These are phyloP conservation scores for Cladophialophora psammophila DNA, from an alignment of 2,329 filamentous ascomycete species.

Conservation along the genomic window DNA sequence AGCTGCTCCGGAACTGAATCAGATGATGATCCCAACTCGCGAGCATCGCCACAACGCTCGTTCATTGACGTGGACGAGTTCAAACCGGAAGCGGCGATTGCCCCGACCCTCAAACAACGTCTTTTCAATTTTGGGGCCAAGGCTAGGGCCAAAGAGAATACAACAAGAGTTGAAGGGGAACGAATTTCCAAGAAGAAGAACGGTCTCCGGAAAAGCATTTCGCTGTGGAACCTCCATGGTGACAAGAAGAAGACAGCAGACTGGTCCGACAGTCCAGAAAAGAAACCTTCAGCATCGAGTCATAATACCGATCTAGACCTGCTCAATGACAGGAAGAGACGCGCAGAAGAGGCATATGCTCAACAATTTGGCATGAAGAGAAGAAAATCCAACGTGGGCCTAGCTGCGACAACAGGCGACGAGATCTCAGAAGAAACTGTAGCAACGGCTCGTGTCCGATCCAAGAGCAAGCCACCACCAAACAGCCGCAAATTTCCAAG, in stretches of 20 bases:
- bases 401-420: constrained; percentile 12
- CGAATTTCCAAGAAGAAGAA: constrained; percentile 30
- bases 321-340: constrained; percentile 41
- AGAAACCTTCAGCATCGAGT: constrained; percentile 12
- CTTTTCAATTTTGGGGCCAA: constrained; percentile 34
- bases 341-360: constrained; percentile 40
- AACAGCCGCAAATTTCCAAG: constrained; percentile 5
- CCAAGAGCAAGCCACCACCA: background rate
- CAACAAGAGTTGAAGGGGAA: constrained; percentile 14
- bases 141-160: constrained; percentile 27
- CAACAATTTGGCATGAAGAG: constrained; percentile 41
- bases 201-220: constrained; percentile 40
- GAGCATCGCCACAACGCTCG: constrained; percentile 30
- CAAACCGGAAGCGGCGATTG: constrained; percentile 33
- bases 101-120: constrained; percentile 35
- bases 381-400: constrained; percentile 33
- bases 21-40: constrained; percentile 30
- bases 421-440: constrained; percentile 3
- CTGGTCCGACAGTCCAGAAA: background rate
- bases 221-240: constrained; percentile 39
- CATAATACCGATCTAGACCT: constrained; percentile 23
- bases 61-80: constrained; percentile 39
- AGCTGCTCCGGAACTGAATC: constrained; percentile 27
- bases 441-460: constrained; percentile 4
- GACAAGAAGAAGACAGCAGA: constrained; percentile 27